A percentile compares a stretch with the other conserved stretches of the same genome.
Evolutionary conservation across 2,329 filamentous ascomycete genomes (phyloP).

Genomic region (Emmonsiellopsis sp.): DNA sequence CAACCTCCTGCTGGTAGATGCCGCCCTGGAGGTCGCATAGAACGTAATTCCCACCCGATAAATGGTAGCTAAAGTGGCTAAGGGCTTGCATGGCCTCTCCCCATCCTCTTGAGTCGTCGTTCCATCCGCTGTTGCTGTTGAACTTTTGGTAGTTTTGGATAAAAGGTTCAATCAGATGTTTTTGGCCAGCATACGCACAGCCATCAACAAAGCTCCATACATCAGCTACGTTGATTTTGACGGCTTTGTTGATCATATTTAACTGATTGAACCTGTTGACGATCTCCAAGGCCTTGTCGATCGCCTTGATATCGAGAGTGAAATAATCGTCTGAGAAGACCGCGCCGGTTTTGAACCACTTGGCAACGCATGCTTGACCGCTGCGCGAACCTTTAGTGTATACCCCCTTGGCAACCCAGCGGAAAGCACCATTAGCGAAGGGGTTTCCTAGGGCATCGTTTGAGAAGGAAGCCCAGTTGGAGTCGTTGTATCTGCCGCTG

Average conservation of each 20-base stretch:
- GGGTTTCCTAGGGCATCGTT: background rate
- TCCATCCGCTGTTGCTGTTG: slow-evolving; percentile 38
- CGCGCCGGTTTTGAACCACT: slow-evolving; percentile 32
- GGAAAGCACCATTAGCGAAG: slow-evolving; percentile 4
- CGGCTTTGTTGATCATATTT: slow-evolving; percentile 18
- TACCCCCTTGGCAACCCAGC: slow-evolving; percentile 12
- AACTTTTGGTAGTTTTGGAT: slow-evolving; percentile 36
- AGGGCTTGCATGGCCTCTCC: slow-evolving; percentile 32
- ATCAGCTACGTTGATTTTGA: slow-evolving; percentile 28
- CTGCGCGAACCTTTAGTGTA: slow-evolving; percentile 22
- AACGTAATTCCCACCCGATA: slow-evolving; percentile 27
- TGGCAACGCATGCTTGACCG: slow-evolving; percentile 26
- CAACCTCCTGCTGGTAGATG: slow-evolving; percentile 24
- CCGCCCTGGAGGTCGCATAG: slow-evolving; percentile 38
- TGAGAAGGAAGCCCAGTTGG: background rate
- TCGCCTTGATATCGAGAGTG: slow-evolving; percentile 28
- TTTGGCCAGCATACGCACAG: slow-evolving; percentile 11
- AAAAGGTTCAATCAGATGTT: slow-evolving; percentile 27
- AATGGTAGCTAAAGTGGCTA: slow-evolving; percentile 37
- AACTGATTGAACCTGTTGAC: slow-evolving; percentile 28
- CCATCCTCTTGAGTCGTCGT: slow-evolving; percentile 20
- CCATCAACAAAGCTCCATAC: slow-evolving; percentile 21
- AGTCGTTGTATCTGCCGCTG: slow-evolving; percentile 5
- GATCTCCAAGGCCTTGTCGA: slow-evolving; percentile 27
- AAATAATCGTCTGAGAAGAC: slow-evolving; percentile 28